These are phyloP conservation scores for Ochetophila trinervis DNA, from an alignment of 306 rosid genomes.

Conservation along the genomic window DNA sequence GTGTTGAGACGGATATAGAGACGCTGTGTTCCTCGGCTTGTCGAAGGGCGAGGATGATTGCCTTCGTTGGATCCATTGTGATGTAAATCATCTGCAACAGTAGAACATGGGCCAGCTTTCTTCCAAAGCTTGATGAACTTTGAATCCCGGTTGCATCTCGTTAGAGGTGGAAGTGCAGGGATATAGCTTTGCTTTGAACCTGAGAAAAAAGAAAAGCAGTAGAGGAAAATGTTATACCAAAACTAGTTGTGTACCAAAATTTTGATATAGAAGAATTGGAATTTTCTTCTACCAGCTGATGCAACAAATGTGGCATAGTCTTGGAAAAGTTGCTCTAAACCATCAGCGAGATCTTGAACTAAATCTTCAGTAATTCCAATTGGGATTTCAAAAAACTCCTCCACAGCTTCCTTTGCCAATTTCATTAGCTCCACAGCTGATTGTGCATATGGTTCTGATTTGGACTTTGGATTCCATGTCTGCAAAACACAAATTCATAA, in stretches of 20 bases:
- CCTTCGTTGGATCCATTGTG: slow-evolving; percentile 47
- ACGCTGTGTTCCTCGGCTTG: slow-evolving; percentile 94
- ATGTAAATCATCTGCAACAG: slow-evolving; percentile 30
- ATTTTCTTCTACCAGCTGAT: slow-evolving; percentile 59
- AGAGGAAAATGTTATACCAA: background rate
- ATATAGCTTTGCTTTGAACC: slow-evolving; percentile 81
- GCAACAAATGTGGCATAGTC: slow-evolving; percentile 69
- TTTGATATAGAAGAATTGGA: background rate
- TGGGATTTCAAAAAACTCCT: slow-evolving; percentile 71
- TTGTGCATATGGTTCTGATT: slow-evolving; percentile 70
- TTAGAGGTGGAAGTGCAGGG: slow-evolving; percentile 81
- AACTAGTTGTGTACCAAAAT: background rate
- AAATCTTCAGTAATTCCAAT: slow-evolving; percentile 68
- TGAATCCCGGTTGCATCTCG: slow-evolving; percentile 80
- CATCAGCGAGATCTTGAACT: slow-evolving; percentile 73
- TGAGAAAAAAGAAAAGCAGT: slow-evolving; percentile 34
- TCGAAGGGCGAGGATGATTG: slow-evolving; percentile 65
- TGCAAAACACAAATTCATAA: slow-evolving; percentile 16
- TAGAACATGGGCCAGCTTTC: slow-evolving; percentile 63
- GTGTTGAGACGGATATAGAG: slow-evolving; percentile 91
- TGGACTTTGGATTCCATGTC: slow-evolving; percentile 99
- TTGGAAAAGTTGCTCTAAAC: slow-evolving; percentile 57
- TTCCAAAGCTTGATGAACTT: slow-evolving; percentile 65
- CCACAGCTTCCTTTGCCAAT: slow-evolving; percentile 49
- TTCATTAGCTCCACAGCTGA: slow-evolving; percentile 67